Evolutionary conservation across 208 protist genomes (phyloP), one percentile per base, ranked within the genome.

Genomic region (Blastocrithidia nonstop): DNA sequence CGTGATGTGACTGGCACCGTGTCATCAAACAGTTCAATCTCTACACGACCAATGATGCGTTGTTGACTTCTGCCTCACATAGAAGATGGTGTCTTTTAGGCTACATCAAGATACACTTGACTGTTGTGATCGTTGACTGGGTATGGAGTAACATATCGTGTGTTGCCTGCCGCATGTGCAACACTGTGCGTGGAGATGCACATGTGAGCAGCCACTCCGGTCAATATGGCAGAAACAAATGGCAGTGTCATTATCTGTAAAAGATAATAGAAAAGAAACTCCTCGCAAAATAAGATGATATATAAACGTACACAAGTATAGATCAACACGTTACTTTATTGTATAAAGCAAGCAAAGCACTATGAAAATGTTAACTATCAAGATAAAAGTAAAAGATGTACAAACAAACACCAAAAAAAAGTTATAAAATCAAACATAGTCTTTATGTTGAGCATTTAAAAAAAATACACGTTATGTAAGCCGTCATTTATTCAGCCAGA

Each of bases 1-100:
- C 74, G 74, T 4, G 84, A 66, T n/a, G 94, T 97, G 44, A 95
- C 83, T 21, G 94, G 94, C 6, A 92, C 84, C 16, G 74, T 85
- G 57, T 95, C 77, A 53, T 90, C 80, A 49, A 93, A 97, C 4
- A 97, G 64, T 59, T 96, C 95, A 11, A 97, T 78, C 52, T 95
- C 91, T 8, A 97, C 70, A 16, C 87, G 73, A 15, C 95, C 95
- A 26, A 91, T 74, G 17, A 66, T 37, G 27, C 20, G 20, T 3
- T 4, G 37, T n/a, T 19, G 66, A 46, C 9, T 53, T 46, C 3
- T 50, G 39, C n/a, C 57, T n/a, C 22, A 54, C 33, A 15, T 63
- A 68, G 43, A 79, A 82, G 57, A 79, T 75, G 11, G 77, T 62
- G 25, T 47, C 33, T 4, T 51, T 43, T 15, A 56, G 45, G 47